These are phyloP conservation scores for Clohesyomyces aquaticus DNA, from an alignment of 495 filamentous ascomycete genomes.

Conservation along the genomic window DNA sequence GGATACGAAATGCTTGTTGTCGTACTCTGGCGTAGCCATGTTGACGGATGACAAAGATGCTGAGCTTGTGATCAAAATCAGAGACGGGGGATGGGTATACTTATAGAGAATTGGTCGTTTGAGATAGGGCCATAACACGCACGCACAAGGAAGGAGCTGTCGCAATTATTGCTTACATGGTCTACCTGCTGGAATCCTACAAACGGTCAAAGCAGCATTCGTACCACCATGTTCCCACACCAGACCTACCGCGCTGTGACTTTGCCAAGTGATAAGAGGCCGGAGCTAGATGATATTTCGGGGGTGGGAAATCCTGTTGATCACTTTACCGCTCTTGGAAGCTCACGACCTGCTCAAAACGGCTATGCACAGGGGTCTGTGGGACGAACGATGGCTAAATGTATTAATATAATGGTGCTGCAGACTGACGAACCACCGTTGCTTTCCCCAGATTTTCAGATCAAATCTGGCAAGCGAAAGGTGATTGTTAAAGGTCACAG, in stretches of 20 bases:
- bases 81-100: not conserved
- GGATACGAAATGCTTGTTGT: not conserved
- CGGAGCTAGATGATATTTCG: not conserved
- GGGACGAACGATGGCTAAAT: not conserved
- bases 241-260: not conserved
- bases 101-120: not conserved
- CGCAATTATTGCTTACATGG: too few relatives aligned
- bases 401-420: not conserved
- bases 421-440: too few relatives aligned
- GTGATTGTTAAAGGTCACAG: too few relatives aligned
- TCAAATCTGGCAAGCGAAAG: too few relatives aligned
- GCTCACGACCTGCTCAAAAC: conserved; percentile 9
- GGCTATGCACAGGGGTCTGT: not conserved
- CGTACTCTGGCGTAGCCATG: conserved; percentile 1
- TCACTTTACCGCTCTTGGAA: conserved; percentile 2
- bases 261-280: conserved; percentile 13
- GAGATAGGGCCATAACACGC: too few relatives aligned
- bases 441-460: too few relatives aligned
- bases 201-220: not conserved
- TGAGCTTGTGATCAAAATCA: not conserved
- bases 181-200: too few relatives aligned
- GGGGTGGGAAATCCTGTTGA: not conserved
- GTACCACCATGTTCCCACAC: not conserved
- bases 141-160: too few relatives aligned
- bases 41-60: not conserved